These are phyloP conservation scores for Boletus sp. DNA, from an alignment of 768 basidiomycete species.

Conservation along the genomic window DNA sequence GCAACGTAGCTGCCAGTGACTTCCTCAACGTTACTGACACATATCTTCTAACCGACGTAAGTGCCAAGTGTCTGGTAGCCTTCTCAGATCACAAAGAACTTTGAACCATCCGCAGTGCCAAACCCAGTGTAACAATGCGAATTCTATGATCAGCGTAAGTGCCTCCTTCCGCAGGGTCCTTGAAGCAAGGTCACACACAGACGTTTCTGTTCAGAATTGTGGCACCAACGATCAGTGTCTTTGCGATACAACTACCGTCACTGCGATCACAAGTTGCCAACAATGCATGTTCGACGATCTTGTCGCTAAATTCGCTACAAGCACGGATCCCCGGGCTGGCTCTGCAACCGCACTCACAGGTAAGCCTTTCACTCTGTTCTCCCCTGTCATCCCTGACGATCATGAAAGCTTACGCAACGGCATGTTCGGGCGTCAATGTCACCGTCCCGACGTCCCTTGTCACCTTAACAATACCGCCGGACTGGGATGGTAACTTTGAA, in stretches of 20 bases:
- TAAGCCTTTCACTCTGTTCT: slow-evolving; percentile 27
- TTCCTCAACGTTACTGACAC: slow-evolving; percentile 43
- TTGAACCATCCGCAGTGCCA: slow-evolving; percentile 22
- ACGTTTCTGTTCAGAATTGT: slow-evolving; percentile 38
- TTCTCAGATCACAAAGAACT: neutral
- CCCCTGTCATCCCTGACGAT: slow-evolving; percentile 4
- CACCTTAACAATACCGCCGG: slow-evolving; percentile 43
- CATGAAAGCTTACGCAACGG: slow-evolving; percentile 50
- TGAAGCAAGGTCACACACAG: neutral
- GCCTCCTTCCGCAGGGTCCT: neutral
- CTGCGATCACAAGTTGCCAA: slow-evolving; percentile 51
- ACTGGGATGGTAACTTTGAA: slow-evolving; percentile 63
- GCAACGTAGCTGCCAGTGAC: slow-evolving; percentile 40
- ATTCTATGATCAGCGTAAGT: slow-evolving; percentile 25
- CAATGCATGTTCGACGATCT: slow-evolving; percentile 65
- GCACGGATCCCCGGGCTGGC: slow-evolving; percentile 55
- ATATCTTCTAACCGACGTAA: slow-evolving; percentile 28
- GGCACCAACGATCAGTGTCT: slow-evolving; percentile 48
- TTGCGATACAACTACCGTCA: slow-evolving; percentile 46
- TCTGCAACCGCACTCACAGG: slow-evolving; percentile 59
- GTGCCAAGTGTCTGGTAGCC: slow-evolving; percentile 5
- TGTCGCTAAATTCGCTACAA: slow-evolving; percentile 46
- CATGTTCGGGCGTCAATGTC: slow-evolving; percentile 42
- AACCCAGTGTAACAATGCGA: slow-evolving; percentile 27
- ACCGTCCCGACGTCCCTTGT: slow-evolving; percentile 40